Percentiles rank a stretch among this genome's conserved stretches.
phyloP scores from a whole-genome alignment of 2,329 filamentous ascomycete genomes.

The Colletotrichum liaoningense region DNA sequence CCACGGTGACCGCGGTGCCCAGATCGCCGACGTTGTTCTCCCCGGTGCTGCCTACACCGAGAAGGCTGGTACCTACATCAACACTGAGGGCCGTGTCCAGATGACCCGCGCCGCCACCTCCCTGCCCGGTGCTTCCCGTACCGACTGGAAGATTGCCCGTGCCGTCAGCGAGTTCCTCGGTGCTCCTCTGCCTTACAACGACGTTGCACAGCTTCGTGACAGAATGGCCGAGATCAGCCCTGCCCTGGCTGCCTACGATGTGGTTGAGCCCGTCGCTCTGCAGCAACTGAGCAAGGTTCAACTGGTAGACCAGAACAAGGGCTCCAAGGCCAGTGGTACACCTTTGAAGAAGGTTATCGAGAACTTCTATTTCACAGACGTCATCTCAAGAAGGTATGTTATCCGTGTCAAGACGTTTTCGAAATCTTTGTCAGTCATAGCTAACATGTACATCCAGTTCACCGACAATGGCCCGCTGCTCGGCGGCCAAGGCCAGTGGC shows the following conservation, averaged over 20 bases:
- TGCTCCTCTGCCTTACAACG: slow-evolving; percentile 89
- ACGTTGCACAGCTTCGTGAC: slow-evolving; percentile 88
- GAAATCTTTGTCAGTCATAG: not conserved
- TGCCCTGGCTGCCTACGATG: slow-evolving; percentile 87
- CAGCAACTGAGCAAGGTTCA: slow-evolving; percentile 88
- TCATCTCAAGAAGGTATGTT: slow-evolving; percentile 90
- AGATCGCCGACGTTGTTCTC: slow-evolving; percentile 92
- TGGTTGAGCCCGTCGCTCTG: slow-evolving; percentile 85
- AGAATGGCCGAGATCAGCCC: slow-evolving; percentile 97
- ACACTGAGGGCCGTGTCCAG: slow-evolving; percentile 97
- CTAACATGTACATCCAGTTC: slow-evolving; percentile 64
- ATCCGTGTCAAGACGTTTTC: slow-evolving; percentile 36
- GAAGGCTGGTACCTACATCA: slow-evolving; percentile 95
- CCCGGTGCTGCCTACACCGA: slow-evolving; percentile 97
- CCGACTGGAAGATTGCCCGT: slow-evolving; percentile 99
- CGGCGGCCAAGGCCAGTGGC: slow-evolving; percentile 86
- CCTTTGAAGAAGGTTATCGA: slow-evolving; percentile 88
- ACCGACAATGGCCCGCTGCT: slow-evolving; percentile 98
- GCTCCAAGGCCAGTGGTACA: slow-evolving; percentile 75
- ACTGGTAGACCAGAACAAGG: slow-evolving; percentile 96
- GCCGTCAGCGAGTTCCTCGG: slow-evolving; percentile 93
- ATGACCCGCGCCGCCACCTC: slow-evolving; percentile 91
- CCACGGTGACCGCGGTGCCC: slow-evolving; percentile 93
- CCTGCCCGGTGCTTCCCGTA: slow-evolving; percentile 87
- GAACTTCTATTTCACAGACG: slow-evolving; percentile 98